A percentile compares a stretch with the other conserved stretches of the same genome.
Conservation (phyloP, 1,284 basidiomycete species). For the Cutaneotrichosporon arboriforme region DNA sequence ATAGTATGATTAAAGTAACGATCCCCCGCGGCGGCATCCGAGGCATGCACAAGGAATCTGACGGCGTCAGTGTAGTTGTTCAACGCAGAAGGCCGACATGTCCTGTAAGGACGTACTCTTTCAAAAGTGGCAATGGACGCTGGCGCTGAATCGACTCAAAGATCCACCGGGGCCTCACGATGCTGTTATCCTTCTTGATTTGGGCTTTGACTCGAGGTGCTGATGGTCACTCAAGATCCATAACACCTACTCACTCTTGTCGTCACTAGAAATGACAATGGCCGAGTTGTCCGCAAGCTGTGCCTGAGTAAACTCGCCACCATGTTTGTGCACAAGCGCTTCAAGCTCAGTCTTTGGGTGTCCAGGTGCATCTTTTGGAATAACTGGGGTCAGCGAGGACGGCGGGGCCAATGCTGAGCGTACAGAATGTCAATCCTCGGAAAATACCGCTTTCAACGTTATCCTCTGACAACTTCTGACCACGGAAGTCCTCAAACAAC, state of each 20-base stretch:
- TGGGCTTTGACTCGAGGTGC: slow-evolving; percentile 51
- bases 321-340: slow-evolving; percentile 61
- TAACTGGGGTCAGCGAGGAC: slow-evolving; percentile 44
- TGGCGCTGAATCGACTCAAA: slow-evolving; percentile 63
- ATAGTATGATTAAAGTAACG: slow-evolving; percentile 36
- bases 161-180: slow-evolving; percentile 75
- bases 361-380: slow-evolving; percentile 57
- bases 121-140: slow-evolving; percentile 57
- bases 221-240: slow-evolving; percentile 9
- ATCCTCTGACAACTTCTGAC: slow-evolving; percentile 59
- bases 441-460: slow-evolving; percentile 62
- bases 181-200: slow-evolving; percentile 54
- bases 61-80: no score
- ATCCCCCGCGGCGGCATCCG: slow-evolving; percentile 30
- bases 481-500: slow-evolving; percentile 61
- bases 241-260: slow-evolving; percentile 32
- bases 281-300: slow-evolving; percentile 40
- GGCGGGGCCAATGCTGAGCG: slow-evolving; percentile 40
- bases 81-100: not conserved
- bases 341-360: slow-evolving; percentile 40
- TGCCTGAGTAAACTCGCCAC: slow-evolving; percentile 64
- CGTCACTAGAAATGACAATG: slow-evolving; percentile 53
- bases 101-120: slow-evolving; percentile 56
- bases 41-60: slow-evolving; percentile 44
- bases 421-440: slow-evolving; percentile 69